Conservation (phyloP, 2,329 filamentous ascomycete species). For the Clonostachys chloroleuca region DNA sequence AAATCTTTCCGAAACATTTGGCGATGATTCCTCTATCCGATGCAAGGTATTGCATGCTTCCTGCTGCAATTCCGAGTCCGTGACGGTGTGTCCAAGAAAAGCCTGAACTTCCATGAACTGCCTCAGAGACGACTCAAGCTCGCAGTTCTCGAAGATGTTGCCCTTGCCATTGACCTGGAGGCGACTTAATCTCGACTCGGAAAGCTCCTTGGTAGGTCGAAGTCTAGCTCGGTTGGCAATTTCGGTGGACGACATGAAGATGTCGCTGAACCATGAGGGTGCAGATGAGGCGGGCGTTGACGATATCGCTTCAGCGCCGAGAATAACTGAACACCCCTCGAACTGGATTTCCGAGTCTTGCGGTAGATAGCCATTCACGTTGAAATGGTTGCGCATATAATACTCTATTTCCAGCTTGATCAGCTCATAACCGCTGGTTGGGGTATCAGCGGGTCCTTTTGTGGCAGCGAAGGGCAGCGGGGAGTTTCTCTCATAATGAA, state of each 20-base stretch:
- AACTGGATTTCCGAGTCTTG: conserved; percentile 9
- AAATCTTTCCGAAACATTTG: background rate
- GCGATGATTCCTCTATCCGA: conserved; percentile 4
- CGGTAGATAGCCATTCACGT: conserved; percentile 4
- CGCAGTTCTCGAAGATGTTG: conserved; percentile 12
- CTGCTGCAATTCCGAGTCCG: conserved; percentile 7
- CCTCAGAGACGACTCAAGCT: conserved; percentile 7
- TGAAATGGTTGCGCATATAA: conserved; percentile 7
- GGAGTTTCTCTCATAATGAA: conserved; percentile 27
- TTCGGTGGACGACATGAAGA: conserved; percentile 10
- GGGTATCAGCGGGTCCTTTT: conserved; percentile 7
- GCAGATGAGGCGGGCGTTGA: background rate
- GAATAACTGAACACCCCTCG: conserved; percentile 14
- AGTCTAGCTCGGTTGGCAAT: conserved; percentile 7
- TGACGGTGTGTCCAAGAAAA: conserved; percentile 3
- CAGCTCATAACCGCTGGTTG: conserved; percentile 21
- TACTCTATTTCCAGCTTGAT: conserved; percentile 23
- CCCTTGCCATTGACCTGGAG: conserved; percentile 12
- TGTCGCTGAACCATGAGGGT: conserved; percentile 13
- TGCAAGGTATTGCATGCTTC: conserved; percentile 8
- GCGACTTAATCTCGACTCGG: conserved; percentile 7
- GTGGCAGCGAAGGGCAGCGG: conserved; percentile 20
- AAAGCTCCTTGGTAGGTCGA: conserved; percentile 8
- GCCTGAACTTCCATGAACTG: background rate
- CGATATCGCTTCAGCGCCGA: conserved; percentile 11